Conservation (phyloP, 1,139 yeast genomes). For the Pichia sorboxylosa region DNA sequence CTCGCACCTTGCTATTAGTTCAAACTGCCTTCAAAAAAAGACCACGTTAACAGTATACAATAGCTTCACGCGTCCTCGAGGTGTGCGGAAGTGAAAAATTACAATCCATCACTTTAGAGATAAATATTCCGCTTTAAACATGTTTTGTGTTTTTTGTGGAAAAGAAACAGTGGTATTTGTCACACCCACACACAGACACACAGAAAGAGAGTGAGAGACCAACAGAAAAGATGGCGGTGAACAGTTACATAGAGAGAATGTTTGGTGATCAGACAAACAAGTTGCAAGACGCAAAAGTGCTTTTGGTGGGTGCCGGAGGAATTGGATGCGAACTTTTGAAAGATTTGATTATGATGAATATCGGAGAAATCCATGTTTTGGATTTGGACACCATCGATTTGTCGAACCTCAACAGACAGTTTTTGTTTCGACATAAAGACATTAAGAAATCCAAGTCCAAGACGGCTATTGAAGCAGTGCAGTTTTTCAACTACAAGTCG, state of each 20-base stretch:
- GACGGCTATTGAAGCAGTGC: constrained; percentile 76
- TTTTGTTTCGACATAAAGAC: constrained; percentile 70
- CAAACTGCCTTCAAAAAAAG: too few relatives aligned
- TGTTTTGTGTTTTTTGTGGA: too few relatives aligned
- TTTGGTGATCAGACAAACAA: constrained; percentile 31
- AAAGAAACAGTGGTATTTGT: too few relatives aligned
- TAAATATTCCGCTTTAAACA: too few relatives aligned
- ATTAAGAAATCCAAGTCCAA: constrained; percentile 76
- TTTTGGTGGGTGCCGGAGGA: constrained; percentile 98
- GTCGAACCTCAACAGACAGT: constrained; percentile 83
- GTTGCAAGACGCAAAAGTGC: constrained; percentile 39
- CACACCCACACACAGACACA: too few relatives aligned
- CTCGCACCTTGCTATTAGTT: too few relatives aligned
- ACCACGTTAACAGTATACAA: too few relatives aligned
- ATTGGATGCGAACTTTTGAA: constrained; percentile 93
- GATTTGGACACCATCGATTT: constrained; percentile 92
- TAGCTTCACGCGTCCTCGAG: too few relatives aligned
- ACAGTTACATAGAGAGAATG: constrained; percentile 33
- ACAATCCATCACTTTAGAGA: too few relatives aligned
- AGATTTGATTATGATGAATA: constrained; percentile 71
- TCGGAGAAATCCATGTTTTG: constrained; percentile 82
- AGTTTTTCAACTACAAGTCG: constrained; percentile 56
- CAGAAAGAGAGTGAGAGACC: too few relatives aligned
- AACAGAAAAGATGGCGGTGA: constrained; percentile 23
- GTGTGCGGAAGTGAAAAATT: too few relatives aligned